phyloP scores from a whole-genome alignment of 805 yeast species.

The Spathaspora boniae region DNA sequence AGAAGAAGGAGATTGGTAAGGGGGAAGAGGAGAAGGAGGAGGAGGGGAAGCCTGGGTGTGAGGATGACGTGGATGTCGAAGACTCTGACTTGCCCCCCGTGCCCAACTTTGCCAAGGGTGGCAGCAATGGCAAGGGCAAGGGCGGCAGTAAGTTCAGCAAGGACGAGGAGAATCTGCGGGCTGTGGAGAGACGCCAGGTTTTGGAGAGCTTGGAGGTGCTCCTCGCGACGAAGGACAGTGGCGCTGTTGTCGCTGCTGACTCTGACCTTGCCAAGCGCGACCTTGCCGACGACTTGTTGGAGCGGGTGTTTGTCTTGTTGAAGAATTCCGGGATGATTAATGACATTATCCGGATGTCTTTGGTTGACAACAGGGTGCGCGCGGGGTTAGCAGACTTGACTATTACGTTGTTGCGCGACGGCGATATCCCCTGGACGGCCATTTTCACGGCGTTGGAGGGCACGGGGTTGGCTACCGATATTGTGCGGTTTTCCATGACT shows the following conservation, averaged over 20 bases:
- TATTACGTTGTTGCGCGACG: constrained; percentile 22
- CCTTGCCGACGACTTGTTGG: constrained; percentile 17
- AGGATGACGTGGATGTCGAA: too few species aligned
- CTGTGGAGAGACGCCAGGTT: constrained; percentile 1
- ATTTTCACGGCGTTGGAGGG: constrained; percentile 26
- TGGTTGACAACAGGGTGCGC: constrained; percentile 28
- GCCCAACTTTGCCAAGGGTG: background rate
- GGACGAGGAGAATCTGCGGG: background rate
- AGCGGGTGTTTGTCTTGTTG: constrained; percentile 21
- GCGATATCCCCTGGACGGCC: constrained; percentile 30
- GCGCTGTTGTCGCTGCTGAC: constrained; percentile 1
- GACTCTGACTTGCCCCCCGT: too few species aligned
- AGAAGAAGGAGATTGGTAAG: background rate
- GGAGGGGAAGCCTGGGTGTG: background rate
- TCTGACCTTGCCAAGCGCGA: constrained; percentile 10
- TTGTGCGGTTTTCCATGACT: constrained; percentile 21
- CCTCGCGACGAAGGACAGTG: constrained; percentile 1
- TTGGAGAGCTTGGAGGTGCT: background rate
- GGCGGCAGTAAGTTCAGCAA: background rate
- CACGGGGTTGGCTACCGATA: constrained; percentile 28
- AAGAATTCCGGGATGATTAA: constrained; percentile 29
- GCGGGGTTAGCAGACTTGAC: constrained; percentile 20
- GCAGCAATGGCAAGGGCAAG: constrained; percentile 2
- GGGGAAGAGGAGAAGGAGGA: background rate
- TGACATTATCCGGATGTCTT: constrained; percentile 22